Conservation (phyloP, 768 basidiomycete genomes). For the Piloderma croceum region DNA sequence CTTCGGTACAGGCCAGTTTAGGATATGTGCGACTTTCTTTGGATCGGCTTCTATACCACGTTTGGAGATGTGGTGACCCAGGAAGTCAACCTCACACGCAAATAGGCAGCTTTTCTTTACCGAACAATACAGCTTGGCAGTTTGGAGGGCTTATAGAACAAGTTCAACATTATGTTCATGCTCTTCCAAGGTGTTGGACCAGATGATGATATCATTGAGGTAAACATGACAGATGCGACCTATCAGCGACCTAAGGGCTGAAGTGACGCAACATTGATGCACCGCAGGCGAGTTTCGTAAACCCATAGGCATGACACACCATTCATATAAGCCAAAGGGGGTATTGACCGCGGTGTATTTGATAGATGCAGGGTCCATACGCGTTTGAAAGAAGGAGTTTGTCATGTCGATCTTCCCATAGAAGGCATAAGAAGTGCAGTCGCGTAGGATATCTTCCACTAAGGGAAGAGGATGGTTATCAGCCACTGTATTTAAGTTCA, state of each 20-base stretch:
- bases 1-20: conserved; percentile 14
- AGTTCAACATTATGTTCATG: conserved; percentile 12
- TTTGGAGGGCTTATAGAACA: conserved; percentile 7
- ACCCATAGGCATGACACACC: no score
- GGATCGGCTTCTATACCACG: conserved; percentile 14
- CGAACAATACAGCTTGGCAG: no score
- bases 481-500: conserved; percentile 10
- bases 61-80: no score
- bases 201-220: conserved; percentile 26
- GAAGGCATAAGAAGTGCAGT: no score
- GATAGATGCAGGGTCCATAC: conserved; percentile 5
- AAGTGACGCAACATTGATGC: conserved; percentile 12
- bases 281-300: conserved; percentile 12
- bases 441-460: no score
- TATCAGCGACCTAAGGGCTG: conserved; percentile 11
- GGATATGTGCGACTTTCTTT: conserved; percentile 9
- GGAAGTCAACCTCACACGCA: conserved; percentile 7
- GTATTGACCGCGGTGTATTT: conserved; percentile 6
- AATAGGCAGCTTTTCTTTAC: conserved; percentile 23
- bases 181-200: conserved; percentile 16
- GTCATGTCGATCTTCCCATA: no score
- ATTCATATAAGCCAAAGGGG: no score
- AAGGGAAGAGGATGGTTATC: conserved; percentile 19
- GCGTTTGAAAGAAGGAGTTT: no score
- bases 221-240: conserved; percentile 15